Evolutionary conservation across 192 early-diverging fungal genomes (phyloP).

Genomic region (Allomyces javanicus): DNA sequence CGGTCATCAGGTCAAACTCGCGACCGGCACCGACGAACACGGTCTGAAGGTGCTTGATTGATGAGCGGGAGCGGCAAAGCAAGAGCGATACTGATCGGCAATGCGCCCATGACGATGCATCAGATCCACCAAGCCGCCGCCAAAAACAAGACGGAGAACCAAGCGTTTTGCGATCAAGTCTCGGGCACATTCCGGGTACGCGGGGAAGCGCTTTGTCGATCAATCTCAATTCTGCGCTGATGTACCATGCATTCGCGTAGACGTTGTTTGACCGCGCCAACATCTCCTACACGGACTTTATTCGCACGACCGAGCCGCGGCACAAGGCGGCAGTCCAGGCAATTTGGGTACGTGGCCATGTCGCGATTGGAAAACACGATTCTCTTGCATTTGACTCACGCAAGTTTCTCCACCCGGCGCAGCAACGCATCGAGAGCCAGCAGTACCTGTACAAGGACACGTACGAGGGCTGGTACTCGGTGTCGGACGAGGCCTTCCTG

Average conservation of each 20-base stretch:
- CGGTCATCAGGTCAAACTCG: conserved; percentile 32
- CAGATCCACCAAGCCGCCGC: conserved; percentile 81
- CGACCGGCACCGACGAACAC: conserved; percentile 88
- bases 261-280: conserved; percentile 49
- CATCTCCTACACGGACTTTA: conserved; percentile 57
- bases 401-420: too few species aligned
- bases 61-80: neutral
- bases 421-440: conserved; percentile 35
- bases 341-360: conserved; percentile 45
- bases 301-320: conserved; percentile 62
- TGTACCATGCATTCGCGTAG: conserved; percentile 6
- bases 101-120: too few species aligned
- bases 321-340: conserved; percentile 47
- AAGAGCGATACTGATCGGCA: neutral
- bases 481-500: conserved; percentile 85
- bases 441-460: conserved; percentile 78
- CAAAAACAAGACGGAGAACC: conserved; percentile 28
- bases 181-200: conserved; percentile 42
- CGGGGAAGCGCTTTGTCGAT: conserved; percentile 5
- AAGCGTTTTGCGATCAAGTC: conserved; percentile 59
- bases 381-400: neutral
- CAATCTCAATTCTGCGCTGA: neutral
- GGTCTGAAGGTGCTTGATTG: conserved; percentile 49
- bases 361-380: neutral
- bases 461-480: conserved; percentile 86